phyloP scores from a whole-genome alignment of 2,329 filamentous ascomycete species.

The Colletotrichum tofieldiae region DNA sequence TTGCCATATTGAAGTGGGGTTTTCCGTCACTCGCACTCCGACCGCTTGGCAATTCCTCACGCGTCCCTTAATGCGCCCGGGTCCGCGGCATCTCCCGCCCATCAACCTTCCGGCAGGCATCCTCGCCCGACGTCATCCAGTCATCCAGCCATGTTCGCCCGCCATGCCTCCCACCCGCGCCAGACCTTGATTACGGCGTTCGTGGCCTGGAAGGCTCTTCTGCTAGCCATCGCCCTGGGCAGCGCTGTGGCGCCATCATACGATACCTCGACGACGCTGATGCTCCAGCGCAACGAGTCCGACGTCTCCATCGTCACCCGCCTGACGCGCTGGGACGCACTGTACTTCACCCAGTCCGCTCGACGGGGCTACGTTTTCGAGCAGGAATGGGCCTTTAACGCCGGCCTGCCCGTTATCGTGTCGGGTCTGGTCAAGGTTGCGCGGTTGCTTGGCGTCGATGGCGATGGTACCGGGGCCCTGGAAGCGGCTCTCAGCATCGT shows the following conservation, averaged over 20 bases:
- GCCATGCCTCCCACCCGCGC: slow-evolving; percentile 36
- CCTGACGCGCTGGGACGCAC: slow-evolving; percentile 84
- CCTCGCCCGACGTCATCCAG: slow-evolving; percentile 22
- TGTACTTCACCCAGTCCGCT: slow-evolving; percentile 80
- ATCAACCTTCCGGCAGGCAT: background rate
- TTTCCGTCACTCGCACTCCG: background rate
- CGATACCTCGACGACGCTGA: slow-evolving; percentile 80
- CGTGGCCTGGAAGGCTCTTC: slow-evolving; percentile 75
- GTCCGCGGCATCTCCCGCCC: slow-evolving; percentile 6
- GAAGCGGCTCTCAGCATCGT: slow-evolving; percentile 72
- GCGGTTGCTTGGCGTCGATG: slow-evolving; percentile 46
- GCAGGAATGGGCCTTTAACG: slow-evolving; percentile 89
- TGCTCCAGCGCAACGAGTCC: slow-evolving; percentile 49
- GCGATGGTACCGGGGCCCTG: slow-evolving; percentile 44
- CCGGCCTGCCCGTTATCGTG: slow-evolving; percentile 62
- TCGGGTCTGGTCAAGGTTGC: slow-evolving; percentile 53
- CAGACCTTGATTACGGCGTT: slow-evolving; percentile 62
- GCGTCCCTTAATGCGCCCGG: background rate
- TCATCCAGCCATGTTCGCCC: slow-evolving; percentile 34
- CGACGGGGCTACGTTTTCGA: slow-evolving; percentile 79
- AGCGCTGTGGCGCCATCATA: slow-evolving; percentile 73
- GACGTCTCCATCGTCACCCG: slow-evolving; percentile 63
- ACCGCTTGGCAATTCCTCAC: slow-evolving; percentile 1
- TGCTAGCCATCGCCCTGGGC: slow-evolving; percentile 73
- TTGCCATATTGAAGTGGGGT: background rate